Conservation (phyloP, 2,329 filamentous ascomycete species). For the Trichophaea hybrida region DNA sequence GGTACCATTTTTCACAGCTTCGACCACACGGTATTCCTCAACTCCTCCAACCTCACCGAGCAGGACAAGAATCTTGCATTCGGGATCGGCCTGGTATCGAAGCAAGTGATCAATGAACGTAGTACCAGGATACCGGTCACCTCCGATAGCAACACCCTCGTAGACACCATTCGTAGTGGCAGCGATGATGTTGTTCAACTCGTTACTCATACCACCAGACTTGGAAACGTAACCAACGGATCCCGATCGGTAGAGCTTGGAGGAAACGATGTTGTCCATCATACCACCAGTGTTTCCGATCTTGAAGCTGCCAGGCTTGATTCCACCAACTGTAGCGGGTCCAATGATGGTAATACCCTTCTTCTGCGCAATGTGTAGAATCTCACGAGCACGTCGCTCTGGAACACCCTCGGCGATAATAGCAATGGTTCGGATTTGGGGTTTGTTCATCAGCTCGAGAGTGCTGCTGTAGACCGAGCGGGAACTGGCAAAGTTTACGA, state of each 20-base stretch:
- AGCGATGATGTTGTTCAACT: constrained; percentile 98
- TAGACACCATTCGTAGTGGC: constrained; percentile 96
- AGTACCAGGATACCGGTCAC: constrained; percentile 96
- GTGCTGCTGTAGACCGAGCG: constrained; percentile 97
- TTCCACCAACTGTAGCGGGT: constrained; percentile 93
- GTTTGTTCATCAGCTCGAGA: constrained; percentile 93
- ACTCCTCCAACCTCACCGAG: constrained; percentile 98
- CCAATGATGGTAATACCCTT: constrained; percentile 99
- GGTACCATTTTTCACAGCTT: constrained; percentile 82
- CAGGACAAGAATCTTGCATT: constrained; percentile 92
- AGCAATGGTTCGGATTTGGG: constrained; percentile 96
- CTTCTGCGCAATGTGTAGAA: constrained; percentile 89
- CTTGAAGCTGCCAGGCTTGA: constrained; percentile 99
- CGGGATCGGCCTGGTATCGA: constrained; percentile 87
- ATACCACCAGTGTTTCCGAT: constrained; percentile 99
- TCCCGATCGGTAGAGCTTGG: constrained; percentile 98
- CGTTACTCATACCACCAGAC: constrained; percentile 99
- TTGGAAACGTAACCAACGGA: constrained; percentile 99
- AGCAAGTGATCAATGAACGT: constrained; percentile 99
- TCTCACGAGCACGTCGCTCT: constrained; percentile 94
- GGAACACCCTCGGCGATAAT: constrained; percentile 99
- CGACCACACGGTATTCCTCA: constrained; percentile 98
- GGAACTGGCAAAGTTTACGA: constrained; percentile 99
- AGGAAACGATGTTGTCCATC: constrained; percentile 99
- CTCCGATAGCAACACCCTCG: constrained; percentile 97